phyloP scores from a whole-genome alignment of 148 eudicot genomes.

The Nyssa sinensis region DNA sequence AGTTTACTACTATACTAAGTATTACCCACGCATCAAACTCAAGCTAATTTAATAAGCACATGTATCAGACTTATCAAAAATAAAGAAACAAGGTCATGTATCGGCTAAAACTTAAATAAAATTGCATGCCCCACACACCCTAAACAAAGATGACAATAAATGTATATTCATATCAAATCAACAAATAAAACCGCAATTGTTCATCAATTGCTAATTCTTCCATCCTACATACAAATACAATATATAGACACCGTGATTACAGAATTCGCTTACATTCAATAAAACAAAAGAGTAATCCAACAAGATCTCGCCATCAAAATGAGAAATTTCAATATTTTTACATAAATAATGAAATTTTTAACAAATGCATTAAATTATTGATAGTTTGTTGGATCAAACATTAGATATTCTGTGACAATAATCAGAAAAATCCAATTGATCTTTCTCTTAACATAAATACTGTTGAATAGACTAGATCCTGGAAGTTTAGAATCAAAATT shows the following conservation, averaged over 20 bases:
- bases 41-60: too few relatives aligned
- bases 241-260: too few relatives aligned
- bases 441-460: background rate
- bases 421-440: too few relatives aligned
- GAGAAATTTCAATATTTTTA: background rate
- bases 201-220: background rate
- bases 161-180: background rate
- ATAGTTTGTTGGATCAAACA: background rate
- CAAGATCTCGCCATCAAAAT: background rate
- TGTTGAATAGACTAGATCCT: slow-evolving; percentile 12
- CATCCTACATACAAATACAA: background rate
- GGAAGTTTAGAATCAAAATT: background rate
- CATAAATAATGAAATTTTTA: background rate
- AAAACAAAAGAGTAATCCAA: background rate
- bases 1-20: background rate
- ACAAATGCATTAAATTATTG: background rate
- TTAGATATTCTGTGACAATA: too few relatives aligned
- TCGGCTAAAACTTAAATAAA: background rate
- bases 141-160: background rate
- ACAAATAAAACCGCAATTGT: background rate
- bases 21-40: background rate
- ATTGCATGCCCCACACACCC: too few relatives aligned
- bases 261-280: too few relatives aligned
- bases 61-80: slow-evolving; percentile 3
- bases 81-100: background rate